Evolutionary conservation across 345 rosid species (phyloP).

Genomic region (Citrus maxima): DNA sequence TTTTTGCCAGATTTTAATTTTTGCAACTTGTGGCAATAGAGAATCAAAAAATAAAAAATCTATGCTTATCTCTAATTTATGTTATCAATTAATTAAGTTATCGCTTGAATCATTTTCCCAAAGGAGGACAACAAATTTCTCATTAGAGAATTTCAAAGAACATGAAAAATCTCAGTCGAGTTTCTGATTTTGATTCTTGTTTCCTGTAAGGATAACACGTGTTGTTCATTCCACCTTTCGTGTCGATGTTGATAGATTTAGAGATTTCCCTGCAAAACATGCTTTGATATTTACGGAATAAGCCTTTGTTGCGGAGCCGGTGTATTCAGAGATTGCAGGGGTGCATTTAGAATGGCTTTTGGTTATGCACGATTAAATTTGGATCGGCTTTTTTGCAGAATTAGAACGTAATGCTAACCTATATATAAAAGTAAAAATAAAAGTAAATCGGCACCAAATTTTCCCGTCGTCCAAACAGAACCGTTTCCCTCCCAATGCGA

Average conservation of each 20-base stretch:
- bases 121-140: background rate
- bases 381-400: background rate
- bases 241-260: background rate
- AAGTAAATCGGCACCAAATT: too few species aligned
- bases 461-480: background rate
- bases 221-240: conserved; percentile 1
- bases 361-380: too few species aligned
- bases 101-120: background rate
- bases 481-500: background rate
- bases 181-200: background rate
- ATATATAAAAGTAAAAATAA: background rate
- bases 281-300: background rate
- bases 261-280: background rate
- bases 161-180: conserved; percentile 6
- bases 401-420: background rate
- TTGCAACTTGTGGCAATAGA: background rate
- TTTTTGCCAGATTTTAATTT: background rate
- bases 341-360: too few species aligned
- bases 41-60: background rate
- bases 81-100: background rate
- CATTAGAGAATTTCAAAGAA: background rate
- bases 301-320: too few species aligned
- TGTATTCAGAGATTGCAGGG: too few species aligned
- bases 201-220: background rate
- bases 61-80: background rate